Evolutionary conservation across 805 yeast genomes (phyloP).

Genomic region (Cyberlindnera amylophila): DNA sequence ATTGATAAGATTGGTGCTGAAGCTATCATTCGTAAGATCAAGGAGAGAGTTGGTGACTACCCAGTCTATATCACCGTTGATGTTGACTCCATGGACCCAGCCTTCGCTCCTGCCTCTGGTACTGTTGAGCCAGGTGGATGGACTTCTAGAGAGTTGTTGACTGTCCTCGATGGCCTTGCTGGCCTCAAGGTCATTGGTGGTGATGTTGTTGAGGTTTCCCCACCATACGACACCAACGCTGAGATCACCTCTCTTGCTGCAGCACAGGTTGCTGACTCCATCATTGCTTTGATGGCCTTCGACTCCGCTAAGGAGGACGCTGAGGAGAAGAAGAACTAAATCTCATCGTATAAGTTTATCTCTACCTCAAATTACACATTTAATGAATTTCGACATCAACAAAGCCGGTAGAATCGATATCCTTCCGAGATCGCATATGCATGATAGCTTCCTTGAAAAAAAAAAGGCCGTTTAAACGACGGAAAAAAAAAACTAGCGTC

Average conservation of each 20-base stretch:
- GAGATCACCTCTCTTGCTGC: slow-evolving; percentile 64
- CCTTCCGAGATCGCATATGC: too few species aligned
- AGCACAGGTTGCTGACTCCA: slow-evolving; percentile 54
- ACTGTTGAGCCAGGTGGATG: slow-evolving; percentile 53
- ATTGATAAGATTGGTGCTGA: slow-evolving; percentile 40
- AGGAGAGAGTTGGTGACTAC: slow-evolving; percentile 33
- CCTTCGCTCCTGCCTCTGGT: slow-evolving; percentile 50
- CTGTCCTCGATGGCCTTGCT: slow-evolving; percentile 39
- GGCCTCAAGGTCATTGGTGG: slow-evolving; percentile 47
- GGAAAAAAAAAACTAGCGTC: slow-evolving; percentile 60
- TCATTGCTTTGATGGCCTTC: slow-evolving; percentile 38
- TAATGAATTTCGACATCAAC: too few species aligned
- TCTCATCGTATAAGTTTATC: neutral
- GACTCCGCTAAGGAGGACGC: slow-evolving; percentile 16
- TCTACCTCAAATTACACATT: too few species aligned
- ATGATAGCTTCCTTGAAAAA: too few species aligned
- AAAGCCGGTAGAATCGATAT: too few species aligned
- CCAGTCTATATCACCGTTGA: slow-evolving; percentile 47
- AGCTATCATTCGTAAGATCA: slow-evolving; percentile 35
- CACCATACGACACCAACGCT: slow-evolving; percentile 61
- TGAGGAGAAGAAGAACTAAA: slow-evolving; percentile 1
- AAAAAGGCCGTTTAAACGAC: too few species aligned
- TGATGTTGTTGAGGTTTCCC: slow-evolving; percentile 53
- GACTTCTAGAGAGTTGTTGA: slow-evolving; percentile 43
- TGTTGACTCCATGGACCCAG: slow-evolving; percentile 50